These are phyloP conservation scores for Acanthamoeba royreba DNA, from an alignment of 208 protist genomes.

Conservation along the genomic window DNA sequence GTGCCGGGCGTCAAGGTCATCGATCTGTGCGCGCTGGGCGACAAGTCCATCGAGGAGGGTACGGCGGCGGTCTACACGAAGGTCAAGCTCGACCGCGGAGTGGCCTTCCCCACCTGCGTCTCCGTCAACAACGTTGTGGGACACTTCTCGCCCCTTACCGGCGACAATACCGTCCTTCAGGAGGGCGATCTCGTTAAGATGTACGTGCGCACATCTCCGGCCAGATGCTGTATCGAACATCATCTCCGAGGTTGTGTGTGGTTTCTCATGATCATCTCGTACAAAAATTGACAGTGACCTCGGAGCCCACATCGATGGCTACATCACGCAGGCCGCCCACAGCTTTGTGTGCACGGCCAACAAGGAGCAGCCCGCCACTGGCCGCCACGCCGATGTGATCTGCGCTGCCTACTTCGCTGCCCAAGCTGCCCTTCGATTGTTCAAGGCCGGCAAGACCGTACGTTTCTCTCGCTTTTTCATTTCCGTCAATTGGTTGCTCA, in stretches of 20 bases:
- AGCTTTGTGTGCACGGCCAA: constrained; percentile 91
- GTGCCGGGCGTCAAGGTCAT: constrained; percentile 84
- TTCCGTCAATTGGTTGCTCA: not conserved
- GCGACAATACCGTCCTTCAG: constrained; percentile 82
- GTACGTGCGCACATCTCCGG: constrained; percentile 55
- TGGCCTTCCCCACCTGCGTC: constrained; percentile 98
- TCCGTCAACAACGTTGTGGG: constrained; percentile 97
- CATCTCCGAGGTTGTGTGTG: not conserved
- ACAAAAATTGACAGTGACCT: constrained; percentile 92
- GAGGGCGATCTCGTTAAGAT: constrained; percentile 97
- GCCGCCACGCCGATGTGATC: constrained; percentile 91
- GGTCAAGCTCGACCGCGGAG: constrained; percentile 91
- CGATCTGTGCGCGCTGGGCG: constrained; percentile 73
- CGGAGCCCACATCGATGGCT: constrained; percentile 97
- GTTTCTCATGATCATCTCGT: too few relatives aligned
- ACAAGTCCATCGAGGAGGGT: constrained; percentile 71
- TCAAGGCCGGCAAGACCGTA: constrained; percentile 74
- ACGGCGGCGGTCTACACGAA: constrained; percentile 76
- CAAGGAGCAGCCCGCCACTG: constrained; percentile 80
- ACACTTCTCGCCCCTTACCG: constrained; percentile 94
- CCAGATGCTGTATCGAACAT: not conserved
- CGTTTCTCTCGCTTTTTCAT: not conserved
- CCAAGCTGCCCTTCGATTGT: constrained; percentile 83
- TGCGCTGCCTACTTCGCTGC: constrained; percentile 92
- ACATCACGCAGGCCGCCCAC: constrained; percentile 93